Conservation (phyloP, 306 rosid species). For the Senna siamea region DNA sequence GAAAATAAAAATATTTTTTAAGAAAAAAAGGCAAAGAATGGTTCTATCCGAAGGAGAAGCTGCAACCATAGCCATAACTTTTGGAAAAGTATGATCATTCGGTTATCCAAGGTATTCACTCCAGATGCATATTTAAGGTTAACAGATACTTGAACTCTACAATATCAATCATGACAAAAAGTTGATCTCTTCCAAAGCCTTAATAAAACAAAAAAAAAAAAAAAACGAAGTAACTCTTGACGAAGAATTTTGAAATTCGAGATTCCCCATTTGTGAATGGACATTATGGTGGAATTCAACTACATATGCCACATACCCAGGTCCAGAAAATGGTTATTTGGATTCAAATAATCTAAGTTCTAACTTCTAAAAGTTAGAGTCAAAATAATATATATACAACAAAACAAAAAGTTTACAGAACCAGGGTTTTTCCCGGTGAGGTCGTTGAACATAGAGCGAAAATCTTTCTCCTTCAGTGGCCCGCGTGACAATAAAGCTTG, state of each 20-base stretch:
- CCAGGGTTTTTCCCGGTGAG: slow-evolving; percentile 83
- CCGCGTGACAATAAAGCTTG: slow-evolving; percentile 88
- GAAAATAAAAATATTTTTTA: too few relatives aligned
- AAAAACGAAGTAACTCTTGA: neutral
- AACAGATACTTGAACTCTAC: neutral
- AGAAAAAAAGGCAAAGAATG: neutral
- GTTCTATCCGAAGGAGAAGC: neutral
- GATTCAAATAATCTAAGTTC: neutral
- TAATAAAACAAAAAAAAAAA: too few relatives aligned
- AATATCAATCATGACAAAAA: slow-evolving; percentile 17
- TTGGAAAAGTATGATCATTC: neutral
- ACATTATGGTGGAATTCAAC: neutral
- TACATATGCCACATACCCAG: neutral
- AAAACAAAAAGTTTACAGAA: slow-evolving; percentile 29
- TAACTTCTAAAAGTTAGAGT: neutral
- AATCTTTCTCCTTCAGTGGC: slow-evolving; percentile 68
- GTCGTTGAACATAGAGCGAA: slow-evolving; percentile 62
- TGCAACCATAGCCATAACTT: neutral
- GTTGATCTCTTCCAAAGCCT: neutral
- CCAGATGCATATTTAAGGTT: neutral
- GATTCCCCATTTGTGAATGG: neutral
- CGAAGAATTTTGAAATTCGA: neutral
- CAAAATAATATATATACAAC: too few relatives aligned
- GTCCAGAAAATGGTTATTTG: neutral
- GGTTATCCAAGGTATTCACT: neutral